Base-by-base conservation (phyloP, 1,139 yeast genomes). In the Blastobotrys persicus region DNA sequence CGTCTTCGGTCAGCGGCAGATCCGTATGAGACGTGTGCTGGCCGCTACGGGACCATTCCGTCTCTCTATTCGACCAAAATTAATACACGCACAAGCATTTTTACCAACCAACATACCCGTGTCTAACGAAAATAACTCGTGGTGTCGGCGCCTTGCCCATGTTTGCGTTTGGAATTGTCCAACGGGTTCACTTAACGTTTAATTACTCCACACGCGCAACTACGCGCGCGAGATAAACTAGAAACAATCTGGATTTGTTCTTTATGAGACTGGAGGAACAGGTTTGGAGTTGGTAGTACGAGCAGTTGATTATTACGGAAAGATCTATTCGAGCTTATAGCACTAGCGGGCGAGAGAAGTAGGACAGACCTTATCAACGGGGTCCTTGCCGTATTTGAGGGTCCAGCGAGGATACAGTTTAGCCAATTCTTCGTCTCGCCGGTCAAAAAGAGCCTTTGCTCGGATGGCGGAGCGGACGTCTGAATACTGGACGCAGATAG, bases 11-110 rank as follows among this genome's bases (percentile, higher is more conserved):
- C 64, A 91, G 76, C 9, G 82, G 80, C 33, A 91, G 67, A 59
- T 91, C 97, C 1, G 98, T 91, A 46, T 75, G 60, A 1, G 96
- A 88, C 4, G 98, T 91, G 69, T 88, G 84, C 66, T 88, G 96
- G 31, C 98, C 98, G 3, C 89, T 78, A 62, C 85, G 81, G 33
- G 97, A 89, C 98, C 98, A 91, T 68, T 82, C 95, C 2, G 98
- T 91, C 71, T 91, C 96, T 33, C 95, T 77, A 48, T 63, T 71
- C 40, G 23, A 17, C n/a, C 14, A 16, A 11, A 16, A 16, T n/a
- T 13, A 35, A 39, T 34, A 34, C 39, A 13, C 5, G 4, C 17
- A 13, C 39, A n/a, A 34, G 17, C 39, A 13, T 11, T 13, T 34
- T 13, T 34, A 28, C 12, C 14, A 9, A 16, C 9, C 17, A 12